phyloP scores from a whole-genome alignment of 805 yeast genomes.

The Myxozyma nipponensis region DNA sequence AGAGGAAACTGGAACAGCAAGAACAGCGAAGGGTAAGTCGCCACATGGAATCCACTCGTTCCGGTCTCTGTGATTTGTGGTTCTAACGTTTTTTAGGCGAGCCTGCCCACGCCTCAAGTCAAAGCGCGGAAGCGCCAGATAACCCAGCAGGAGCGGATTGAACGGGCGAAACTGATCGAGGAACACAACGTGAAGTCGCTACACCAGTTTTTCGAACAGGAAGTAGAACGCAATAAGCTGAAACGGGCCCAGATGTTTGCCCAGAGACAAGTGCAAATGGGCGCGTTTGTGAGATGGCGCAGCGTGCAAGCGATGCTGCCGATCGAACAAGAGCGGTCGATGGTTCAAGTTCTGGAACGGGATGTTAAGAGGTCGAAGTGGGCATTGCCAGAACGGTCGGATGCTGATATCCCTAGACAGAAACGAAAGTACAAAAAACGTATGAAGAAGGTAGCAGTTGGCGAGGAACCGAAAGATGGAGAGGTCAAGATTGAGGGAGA shows the following conservation, averaged over 20 bases:
- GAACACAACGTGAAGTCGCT: conserved; percentile 67
- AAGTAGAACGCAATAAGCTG: conserved; percentile 68
- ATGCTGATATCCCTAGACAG: conserved; percentile 16
- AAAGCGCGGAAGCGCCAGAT: conserved; percentile 29
- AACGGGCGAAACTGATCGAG: conserved; percentile 88
- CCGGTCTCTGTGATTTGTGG: not conserved
- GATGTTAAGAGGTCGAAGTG: not conserved
- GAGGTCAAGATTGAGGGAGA: conserved; percentile 20
- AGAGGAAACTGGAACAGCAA: conserved; percentile 63
- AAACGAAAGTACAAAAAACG: conserved; percentile 8
- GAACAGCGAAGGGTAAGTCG: conserved; percentile 50
- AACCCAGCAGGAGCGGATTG: conserved; percentile 68
- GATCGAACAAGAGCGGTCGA: conserved; percentile 9
- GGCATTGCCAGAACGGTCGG: conserved; percentile 18
- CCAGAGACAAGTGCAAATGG: conserved; percentile 52
- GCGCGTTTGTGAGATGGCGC: conserved; percentile 53
- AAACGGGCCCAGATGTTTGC: conserved; percentile 71
- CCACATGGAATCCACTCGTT: not conserved
- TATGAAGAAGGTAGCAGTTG: not conserved
- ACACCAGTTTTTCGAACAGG: conserved; percentile 77
- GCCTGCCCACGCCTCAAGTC: conserved; percentile 3
- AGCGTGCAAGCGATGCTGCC: conserved; percentile 51
- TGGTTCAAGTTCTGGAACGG: conserved; percentile 16
- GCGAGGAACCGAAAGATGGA: conserved; percentile 15
- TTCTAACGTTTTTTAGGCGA: conserved; percentile 1